Conservation (phyloP, 2,329 filamentous ascomycete species). For the Nigrospora oryzae region DNA sequence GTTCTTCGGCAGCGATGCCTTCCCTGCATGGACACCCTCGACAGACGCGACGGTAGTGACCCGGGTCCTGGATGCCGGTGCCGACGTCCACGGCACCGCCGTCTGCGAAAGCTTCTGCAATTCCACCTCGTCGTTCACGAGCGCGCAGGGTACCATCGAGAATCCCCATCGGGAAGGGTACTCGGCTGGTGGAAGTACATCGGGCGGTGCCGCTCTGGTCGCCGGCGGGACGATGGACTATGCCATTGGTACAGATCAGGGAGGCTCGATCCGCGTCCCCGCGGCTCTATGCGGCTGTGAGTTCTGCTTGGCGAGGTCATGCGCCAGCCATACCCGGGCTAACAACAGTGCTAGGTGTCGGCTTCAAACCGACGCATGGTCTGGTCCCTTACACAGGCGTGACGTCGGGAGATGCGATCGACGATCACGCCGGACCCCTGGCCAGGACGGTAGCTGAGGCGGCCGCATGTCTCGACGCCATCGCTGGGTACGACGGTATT, state of each 20-base stretch:
- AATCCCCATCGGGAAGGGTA: conserved; percentile 36
- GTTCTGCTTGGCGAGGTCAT: neutral
- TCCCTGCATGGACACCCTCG: conserved; percentile 37
- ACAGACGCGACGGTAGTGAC: conserved; percentile 47
- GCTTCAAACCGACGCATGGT: conserved; percentile 42
- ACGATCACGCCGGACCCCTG: conserved; percentile 41
- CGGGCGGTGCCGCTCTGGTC: conserved; percentile 36
- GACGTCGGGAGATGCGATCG: conserved; percentile 36
- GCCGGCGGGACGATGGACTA: conserved; percentile 32
- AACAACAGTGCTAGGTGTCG: conserved; percentile 16
- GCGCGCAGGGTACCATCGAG: conserved; percentile 34
- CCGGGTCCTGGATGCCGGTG: conserved; percentile 40
- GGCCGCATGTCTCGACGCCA: conserved; percentile 32
- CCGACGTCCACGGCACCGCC: conserved; percentile 38
- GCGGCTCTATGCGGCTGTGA: conserved; percentile 26
- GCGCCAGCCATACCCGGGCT: no score
- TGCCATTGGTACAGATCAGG: conserved; percentile 38
- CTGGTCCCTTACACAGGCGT: conserved; percentile 43
- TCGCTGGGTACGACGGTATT: conserved; percentile 38
- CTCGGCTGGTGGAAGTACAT: conserved; percentile 39
- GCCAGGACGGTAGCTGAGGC: conserved; percentile 28
- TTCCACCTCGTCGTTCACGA: conserved; percentile 36
- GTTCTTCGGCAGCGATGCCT: conserved; percentile 41
- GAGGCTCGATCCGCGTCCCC: conserved; percentile 36
- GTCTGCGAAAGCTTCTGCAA: conserved; percentile 46